Evolutionary conservation across 495 filamentous ascomycete species (phyloP), one percentile per base, ranked within the genome.

Genomic region (Penicillium riverlandense): DNA sequence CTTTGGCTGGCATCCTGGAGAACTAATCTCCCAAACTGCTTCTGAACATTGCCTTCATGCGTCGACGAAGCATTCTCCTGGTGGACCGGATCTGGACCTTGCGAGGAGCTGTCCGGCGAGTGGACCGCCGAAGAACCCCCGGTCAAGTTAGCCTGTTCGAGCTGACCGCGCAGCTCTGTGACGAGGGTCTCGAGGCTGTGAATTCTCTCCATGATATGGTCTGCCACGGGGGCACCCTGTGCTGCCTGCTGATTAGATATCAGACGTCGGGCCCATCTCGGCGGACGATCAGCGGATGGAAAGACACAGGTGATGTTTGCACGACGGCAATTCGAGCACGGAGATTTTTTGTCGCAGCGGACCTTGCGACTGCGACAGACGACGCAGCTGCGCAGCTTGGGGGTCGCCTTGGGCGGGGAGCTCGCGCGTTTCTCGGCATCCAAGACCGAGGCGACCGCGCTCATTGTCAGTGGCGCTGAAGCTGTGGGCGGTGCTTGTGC

Each of bases 281-380:
- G 74, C 11, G 70, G 61, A 7, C 63, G 68, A 45, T 73, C 65
- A 11, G 46, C 50, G 3, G 66, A 58, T 0, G 78, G 78, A 43
- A 71, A 63, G 45, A 79, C 61, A 51, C 79, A 83, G 6, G 69
- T 62, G 43, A 82, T 76, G 49, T 76, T 75, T 10, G 78, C 79
- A 3, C 74, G 77, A 41, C 72, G 72, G 57, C 83, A 86, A 55
- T 81, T 82, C 6, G 79, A 76, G 53, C 82, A 86, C 14, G 83
- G 82, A 13, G 71, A 73, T 14, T 74, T 73, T 52, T 83, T 86
- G 58, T 85, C 78, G 51, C 83, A 86, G 27, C 80, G 80, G 33
- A 85, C 82, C 68, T 85, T 83, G 13, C 79, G 74, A 11, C 58
- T 64, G 8, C 79, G 65, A 50, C 80, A 84, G 35, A 70, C 63